Percentiles rank a stretch among this genome's conserved stretches.
Conservation (phyloP, 345 rosid species). For the Pugionium cornutum region DNA sequence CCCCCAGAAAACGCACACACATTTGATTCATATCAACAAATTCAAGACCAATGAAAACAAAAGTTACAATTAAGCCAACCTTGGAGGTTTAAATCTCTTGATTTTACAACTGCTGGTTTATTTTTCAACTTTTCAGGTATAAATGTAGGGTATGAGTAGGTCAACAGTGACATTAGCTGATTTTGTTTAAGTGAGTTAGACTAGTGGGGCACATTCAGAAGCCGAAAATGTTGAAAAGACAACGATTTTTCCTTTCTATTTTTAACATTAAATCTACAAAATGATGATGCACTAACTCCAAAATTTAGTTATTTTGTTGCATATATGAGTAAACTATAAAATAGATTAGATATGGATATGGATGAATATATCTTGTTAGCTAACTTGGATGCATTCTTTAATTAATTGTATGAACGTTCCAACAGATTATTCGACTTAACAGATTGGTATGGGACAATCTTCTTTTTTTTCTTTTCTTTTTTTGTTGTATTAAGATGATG, state of each 20-base stretch:
- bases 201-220: conserved; percentile 19
- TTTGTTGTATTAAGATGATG: neutral
- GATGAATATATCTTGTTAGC: conserved; percentile 17
- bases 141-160: conserved; percentile 16
- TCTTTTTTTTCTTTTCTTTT: neutral
- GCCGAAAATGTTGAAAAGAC: conserved; percentile 9
- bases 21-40: neutral
- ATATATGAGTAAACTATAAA: neutral
- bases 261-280: neutral
- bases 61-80: neutral
- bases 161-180: conserved; percentile 18
- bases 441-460: conserved; percentile 2
- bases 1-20: neutral
- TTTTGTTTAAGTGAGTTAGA: conserved; percentile 11
- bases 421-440: conserved; percentile 28
- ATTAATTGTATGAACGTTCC: neutral
- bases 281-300: conserved; percentile 23
- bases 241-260: neutral
- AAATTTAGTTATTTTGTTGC: neutral
- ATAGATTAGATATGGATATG: conserved; percentile 25
- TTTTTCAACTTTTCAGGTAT: conserved; percentile 33
- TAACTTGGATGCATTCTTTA: conserved; percentile 19
- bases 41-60: neutral
- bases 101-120: conserved; percentile 8
- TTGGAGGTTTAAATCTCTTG: neutral